Evolutionary conservation across 495 filamentous ascomycete genomes (phyloP).

Genomic region (Aspergillus ellipticus): DNA sequence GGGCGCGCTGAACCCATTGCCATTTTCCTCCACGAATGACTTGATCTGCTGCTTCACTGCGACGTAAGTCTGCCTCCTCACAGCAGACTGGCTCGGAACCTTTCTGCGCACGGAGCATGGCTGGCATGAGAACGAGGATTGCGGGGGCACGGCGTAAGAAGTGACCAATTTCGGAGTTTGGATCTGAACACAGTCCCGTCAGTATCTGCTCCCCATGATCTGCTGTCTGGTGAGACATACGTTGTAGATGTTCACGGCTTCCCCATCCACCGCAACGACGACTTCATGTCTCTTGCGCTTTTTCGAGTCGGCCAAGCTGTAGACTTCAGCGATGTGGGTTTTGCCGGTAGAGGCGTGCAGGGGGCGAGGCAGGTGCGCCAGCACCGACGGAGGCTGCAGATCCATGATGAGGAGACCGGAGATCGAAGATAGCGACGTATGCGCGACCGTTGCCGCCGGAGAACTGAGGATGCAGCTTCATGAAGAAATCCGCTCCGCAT

Average conservation of each 20-base stretch:
- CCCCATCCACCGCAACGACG: constrained; percentile 81
- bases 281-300: constrained; percentile 88
- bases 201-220: neutral
- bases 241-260: constrained; percentile 89
- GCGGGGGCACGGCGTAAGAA: constrained; percentile 80
- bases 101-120: constrained; percentile 71
- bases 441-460: constrained; percentile 19
- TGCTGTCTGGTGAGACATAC: constrained; percentile 43
- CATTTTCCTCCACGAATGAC: constrained; percentile 50
- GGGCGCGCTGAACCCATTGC: constrained; percentile 31
- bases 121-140: constrained; percentile 72
- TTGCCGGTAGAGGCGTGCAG: constrained; percentile 57
- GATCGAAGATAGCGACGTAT: constrained; percentile 7
- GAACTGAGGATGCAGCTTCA: constrained; percentile 12
- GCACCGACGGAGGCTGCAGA: constrained; percentile 47
- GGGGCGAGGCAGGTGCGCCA: constrained; percentile 64
- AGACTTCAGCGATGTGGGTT: constrained; percentile 66
- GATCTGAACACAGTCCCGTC: constrained; percentile 49
- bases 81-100: constrained; percentile 43
- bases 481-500: constrained; percentile 23
- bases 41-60: constrained; percentile 45
- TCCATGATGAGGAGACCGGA: constrained; percentile 32
- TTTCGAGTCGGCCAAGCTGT: constrained; percentile 63
- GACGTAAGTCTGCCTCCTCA: constrained; percentile 69
- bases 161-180: constrained; percentile 75